A percentile compares a stretch with the other conserved stretches of the same genome.
Evolutionary conservation across 2,329 filamentous ascomycete genomes (phyloP).

Genomic region (Neofusicoccum sp.): DNA sequence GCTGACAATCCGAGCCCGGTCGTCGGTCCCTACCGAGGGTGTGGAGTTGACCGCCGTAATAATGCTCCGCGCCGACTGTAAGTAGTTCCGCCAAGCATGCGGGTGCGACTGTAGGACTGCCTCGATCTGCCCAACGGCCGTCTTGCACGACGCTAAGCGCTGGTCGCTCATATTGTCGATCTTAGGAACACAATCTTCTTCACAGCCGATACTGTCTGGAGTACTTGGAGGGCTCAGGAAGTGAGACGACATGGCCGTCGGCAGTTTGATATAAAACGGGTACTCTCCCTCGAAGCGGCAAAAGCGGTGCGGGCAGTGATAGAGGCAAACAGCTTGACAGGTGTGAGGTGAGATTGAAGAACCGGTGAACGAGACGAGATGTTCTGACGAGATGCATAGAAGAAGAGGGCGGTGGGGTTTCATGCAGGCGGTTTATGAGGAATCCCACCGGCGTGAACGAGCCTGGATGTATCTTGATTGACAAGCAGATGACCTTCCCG

Average conservation of each 20-base stretch:
- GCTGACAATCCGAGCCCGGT: slow-evolving; percentile 38
- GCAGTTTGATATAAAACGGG: slow-evolving; percentile 2
- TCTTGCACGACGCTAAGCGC: slow-evolving; percentile 2
- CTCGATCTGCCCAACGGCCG: slow-evolving; percentile 33
- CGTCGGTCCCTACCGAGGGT: slow-evolving; percentile 37
- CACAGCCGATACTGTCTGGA: neutral
- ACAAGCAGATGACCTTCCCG: slow-evolving; percentile 12
- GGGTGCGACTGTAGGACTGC: slow-evolving; percentile 33
- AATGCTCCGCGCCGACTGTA: slow-evolving; percentile 37
- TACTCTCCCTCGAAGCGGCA: neutral
- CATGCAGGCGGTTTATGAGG: neutral
- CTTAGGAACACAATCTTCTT: neutral
- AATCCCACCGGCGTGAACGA: neutral
- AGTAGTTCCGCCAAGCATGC: slow-evolving; percentile 25
- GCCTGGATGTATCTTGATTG: slow-evolving; percentile 8
- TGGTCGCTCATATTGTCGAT: slow-evolving; percentile 12
- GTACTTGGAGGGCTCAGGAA: slow-evolving; percentile 6
- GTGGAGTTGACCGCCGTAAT: slow-evolving; percentile 40
- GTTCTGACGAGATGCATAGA: slow-evolving; percentile 10
- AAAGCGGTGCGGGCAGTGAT: neutral
- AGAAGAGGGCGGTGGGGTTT: slow-evolving; percentile 8
- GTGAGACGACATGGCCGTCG: slow-evolving; percentile 6
- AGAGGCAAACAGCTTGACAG: neutral
- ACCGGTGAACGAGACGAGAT: neutral
- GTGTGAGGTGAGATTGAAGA: neutral